Percentiles rank a stretch among this genome's conserved stretches.
These are phyloP conservation scores for Tolypocladium tropicale DNA, from an alignment of 2,329 filamentous ascomycete species.

Conservation along the genomic window DNA sequence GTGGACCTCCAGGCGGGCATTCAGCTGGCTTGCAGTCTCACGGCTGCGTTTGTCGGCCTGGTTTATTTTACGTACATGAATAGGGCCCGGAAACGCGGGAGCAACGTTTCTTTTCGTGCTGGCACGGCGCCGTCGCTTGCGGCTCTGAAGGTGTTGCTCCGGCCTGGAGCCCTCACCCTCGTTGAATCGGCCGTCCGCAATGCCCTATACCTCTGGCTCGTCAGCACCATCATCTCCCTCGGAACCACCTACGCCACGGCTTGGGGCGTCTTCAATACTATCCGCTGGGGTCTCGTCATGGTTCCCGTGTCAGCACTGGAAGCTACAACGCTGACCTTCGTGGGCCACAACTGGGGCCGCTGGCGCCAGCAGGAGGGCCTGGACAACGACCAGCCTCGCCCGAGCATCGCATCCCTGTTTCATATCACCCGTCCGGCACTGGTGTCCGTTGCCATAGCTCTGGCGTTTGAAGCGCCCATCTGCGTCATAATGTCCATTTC, in stretches of 20 bases:
- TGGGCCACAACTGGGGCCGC: constrained; percentile 56
- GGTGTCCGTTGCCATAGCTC: constrained; percentile 38
- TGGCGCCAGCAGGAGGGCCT: constrained; percentile 25
- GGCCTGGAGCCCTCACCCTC: constrained; percentile 50
- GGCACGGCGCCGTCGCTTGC: constrained; percentile 23
- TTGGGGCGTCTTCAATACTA: constrained; percentile 66
- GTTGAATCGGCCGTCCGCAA: constrained; percentile 58
- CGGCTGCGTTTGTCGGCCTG: constrained; percentile 44
- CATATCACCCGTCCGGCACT: constrained; percentile 42
- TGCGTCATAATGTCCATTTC: constrained; percentile 51
- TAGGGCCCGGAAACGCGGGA: neutral
- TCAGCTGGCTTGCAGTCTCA: constrained; percentile 49
- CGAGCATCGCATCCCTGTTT: constrained; percentile 10
- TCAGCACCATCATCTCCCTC: constrained; percentile 52
- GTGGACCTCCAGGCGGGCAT: constrained; percentile 56
- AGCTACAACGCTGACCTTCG: constrained; percentile 52
- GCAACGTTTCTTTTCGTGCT: neutral
- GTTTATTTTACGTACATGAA: constrained; percentile 43
- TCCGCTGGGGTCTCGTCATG: constrained; percentile 66
- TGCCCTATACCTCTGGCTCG: constrained; percentile 60
- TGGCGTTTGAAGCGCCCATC: constrained; percentile 50
- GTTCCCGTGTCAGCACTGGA: constrained; percentile 60
- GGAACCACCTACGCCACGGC: constrained; percentile 58
- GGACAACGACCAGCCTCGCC: constrained; percentile 7
- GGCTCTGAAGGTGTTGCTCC: constrained; percentile 38